phyloP scores from a whole-genome alignment of 306 rosid genomes.

The Cicer cuneatum region DNA sequence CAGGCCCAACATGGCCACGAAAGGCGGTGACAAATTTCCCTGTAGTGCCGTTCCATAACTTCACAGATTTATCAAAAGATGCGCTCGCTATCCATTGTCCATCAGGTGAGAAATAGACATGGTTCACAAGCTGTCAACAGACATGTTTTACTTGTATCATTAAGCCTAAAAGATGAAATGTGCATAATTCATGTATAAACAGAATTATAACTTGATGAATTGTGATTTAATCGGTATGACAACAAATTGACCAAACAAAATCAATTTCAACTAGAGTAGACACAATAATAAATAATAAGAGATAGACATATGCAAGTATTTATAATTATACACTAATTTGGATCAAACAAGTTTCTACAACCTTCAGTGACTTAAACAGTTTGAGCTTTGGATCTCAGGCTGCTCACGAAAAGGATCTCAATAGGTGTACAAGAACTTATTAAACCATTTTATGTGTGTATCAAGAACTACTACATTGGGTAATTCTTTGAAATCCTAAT shows the following conservation, averaged over 20 bases:
- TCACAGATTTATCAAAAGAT: slow-evolving; percentile 94
- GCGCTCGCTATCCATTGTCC: slow-evolving; percentile 99
- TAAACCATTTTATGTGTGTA: background rate
- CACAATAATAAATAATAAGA: background rate
- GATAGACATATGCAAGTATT: slow-evolving; percentile 4
- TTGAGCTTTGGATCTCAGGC: slow-evolving; percentile 8
- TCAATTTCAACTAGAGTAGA: slow-evolving; percentile 14
- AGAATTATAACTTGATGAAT: background rate
- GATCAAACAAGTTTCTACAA: slow-evolving; percentile 29
- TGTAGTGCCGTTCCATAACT: slow-evolving; percentile 84
- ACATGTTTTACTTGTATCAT: slow-evolving; percentile 31
- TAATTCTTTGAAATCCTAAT: background rate
- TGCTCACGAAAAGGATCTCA: slow-evolving; percentile 10
- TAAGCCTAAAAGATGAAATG: slow-evolving; percentile 29
- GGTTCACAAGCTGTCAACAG: slow-evolving; percentile 79
- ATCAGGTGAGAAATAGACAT: slow-evolving; percentile 94
- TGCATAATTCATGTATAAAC: background rate
- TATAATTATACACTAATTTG: background rate
- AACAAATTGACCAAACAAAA: background rate
- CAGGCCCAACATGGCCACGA: slow-evolving; percentile 92
- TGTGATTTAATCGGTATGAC: background rate
- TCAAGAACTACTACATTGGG: slow-evolving; percentile 7
- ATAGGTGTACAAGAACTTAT: slow-evolving; percentile 29
- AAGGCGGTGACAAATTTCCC: slow-evolving; percentile 85
- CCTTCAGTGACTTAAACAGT: background rate